These are phyloP conservation scores for Neonectria sp. DNA, from an alignment of 2,329 filamentous ascomycete species.

Conservation along the genomic window DNA sequence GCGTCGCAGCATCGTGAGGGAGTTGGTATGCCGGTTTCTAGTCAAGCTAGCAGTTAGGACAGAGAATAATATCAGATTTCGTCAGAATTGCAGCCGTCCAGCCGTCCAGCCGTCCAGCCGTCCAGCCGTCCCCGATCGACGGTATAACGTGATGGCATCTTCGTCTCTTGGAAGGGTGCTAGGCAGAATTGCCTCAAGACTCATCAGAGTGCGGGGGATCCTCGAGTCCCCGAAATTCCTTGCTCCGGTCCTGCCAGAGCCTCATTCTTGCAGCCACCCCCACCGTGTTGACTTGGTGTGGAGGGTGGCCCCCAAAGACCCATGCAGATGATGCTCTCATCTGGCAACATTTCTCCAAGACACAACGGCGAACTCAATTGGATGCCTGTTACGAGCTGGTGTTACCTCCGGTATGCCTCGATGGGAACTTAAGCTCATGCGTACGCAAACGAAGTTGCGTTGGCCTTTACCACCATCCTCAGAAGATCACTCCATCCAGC, in stretches of 20 bases:
- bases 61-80: background rate
- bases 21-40: background rate
- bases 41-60: background rate
- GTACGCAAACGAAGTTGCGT: no score
- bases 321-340: background rate
- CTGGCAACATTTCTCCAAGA: background rate
- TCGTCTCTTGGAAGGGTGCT: background rate
- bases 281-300: background rate
- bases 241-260: background rate
- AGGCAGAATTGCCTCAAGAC: background rate
- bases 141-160: no score
- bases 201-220: background rate
- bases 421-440: no score
- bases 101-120: no score
- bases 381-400: background rate
- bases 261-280: slow-evolving; percentile 1
- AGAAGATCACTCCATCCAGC: no score
- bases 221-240: slow-evolving; percentile 6
- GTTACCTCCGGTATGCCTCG: background rate
- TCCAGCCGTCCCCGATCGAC: no score
- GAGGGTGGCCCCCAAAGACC: background rate
- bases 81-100: background rate
- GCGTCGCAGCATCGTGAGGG: no score
- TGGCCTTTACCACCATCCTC: no score
- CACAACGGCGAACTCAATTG: background rate